These are phyloP conservation scores for Dictyostelium citrinum DNA, from an alignment of 78 protist genomes.

Conservation along the genomic window DNA sequence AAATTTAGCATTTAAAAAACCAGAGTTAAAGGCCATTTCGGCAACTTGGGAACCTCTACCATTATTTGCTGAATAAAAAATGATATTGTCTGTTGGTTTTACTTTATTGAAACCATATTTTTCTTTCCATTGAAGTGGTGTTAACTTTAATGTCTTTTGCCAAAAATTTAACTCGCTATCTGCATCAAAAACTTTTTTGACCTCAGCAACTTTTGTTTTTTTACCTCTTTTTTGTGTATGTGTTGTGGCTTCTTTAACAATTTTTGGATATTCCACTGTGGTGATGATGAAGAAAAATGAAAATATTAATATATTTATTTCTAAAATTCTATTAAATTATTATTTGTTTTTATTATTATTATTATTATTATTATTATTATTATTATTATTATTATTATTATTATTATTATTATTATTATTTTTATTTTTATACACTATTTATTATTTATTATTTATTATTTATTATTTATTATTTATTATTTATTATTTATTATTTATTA, in stretches of 20 bases:
- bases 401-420: too few species aligned
- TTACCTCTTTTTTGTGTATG: conserved; percentile 20
- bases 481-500: too few species aligned
- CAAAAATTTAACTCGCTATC: conserved; percentile 59
- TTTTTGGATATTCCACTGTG: conserved; percentile 55
- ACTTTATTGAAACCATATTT: conserved; percentile 59
- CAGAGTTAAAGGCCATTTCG: conserved; percentile 32
- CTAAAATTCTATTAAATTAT: neutral
- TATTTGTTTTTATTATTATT: neutral
- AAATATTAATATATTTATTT: neutral
- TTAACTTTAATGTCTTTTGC: conserved; percentile 32
- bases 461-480: too few species aligned
- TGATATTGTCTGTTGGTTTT: neutral
- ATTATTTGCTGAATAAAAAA: conserved; percentile 58
- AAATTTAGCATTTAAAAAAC: conserved; percentile 27
- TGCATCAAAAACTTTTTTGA: neutral
- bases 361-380: too few species aligned
- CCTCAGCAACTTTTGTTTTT: neutral
- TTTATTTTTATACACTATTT: too few species aligned
- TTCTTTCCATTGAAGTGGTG: conserved; percentile 68
- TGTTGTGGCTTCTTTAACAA: neutral
- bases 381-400: too few species aligned
- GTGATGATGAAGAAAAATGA: too few species aligned
- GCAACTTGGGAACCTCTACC: conserved; percentile 44
- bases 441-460: too few species aligned